Percentiles rank a stretch among this genome's conserved stretches.
Conservation (phyloP, 2,329 filamentous ascomycete genomes). For the Dichotomopilus funicola region DNA sequence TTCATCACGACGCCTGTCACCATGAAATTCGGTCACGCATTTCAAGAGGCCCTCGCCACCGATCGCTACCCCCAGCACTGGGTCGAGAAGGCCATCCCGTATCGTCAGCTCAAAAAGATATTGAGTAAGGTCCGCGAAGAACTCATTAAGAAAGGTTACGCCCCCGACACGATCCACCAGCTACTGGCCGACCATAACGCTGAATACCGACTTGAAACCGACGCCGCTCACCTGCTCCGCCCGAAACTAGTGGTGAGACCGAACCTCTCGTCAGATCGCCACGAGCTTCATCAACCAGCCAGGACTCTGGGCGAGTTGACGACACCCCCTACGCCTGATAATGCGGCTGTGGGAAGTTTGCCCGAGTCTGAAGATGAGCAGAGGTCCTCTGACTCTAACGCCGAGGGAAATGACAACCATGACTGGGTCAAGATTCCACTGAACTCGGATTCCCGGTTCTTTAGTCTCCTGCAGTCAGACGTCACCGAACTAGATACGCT, state of each 20-base stretch:
- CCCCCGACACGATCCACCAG: slow-evolving; percentile 60
- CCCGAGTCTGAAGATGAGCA: neutral
- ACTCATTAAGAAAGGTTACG: slow-evolving; percentile 63
- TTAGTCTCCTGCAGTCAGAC: slow-evolving; percentile 66
- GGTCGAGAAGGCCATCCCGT: slow-evolving; percentile 72
- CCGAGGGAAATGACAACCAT: slow-evolving; percentile 3
- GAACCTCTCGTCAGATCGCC: slow-evolving; percentile 28
- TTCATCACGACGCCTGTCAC: slow-evolving; percentile 11
- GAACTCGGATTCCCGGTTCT: slow-evolving; percentile 72
- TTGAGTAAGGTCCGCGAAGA: slow-evolving; percentile 74
- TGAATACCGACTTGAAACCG: slow-evolving; percentile 26
- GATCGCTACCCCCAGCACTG: slow-evolving; percentile 67
- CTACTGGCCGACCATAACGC: slow-evolving; percentile 50
- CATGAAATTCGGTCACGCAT: slow-evolving; percentile 86
- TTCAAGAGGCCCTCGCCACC: slow-evolving; percentile 60
- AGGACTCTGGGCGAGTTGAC: slow-evolving; percentile 3
- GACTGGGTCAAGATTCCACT: slow-evolving; percentile 64
- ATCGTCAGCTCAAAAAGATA: slow-evolving; percentile 80
- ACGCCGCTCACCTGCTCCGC: slow-evolving; percentile 16
- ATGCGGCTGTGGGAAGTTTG: neutral
- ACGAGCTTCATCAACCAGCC: neutral
- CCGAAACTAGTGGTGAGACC: slow-evolving; percentile 26
- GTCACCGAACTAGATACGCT: slow-evolving; percentile 62
- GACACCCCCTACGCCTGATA: neutral
- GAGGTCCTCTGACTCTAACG: neutral